A percentile compares a stretch with the other conserved stretches of the same genome.
Conservation (phyloP, 192 early-diverging fungal species). For the Gamsiella multidivaricata region DNA sequence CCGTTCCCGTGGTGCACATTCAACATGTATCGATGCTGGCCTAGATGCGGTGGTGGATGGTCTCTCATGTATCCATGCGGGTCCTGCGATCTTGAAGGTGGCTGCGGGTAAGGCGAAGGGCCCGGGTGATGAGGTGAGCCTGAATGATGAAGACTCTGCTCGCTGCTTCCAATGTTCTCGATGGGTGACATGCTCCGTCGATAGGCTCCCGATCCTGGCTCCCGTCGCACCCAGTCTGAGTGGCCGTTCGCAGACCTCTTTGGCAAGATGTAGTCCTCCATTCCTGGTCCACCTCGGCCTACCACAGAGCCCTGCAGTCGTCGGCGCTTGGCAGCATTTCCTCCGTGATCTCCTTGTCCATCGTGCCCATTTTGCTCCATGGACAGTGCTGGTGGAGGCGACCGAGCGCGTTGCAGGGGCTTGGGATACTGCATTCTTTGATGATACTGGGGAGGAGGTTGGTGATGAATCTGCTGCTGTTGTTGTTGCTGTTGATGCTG, state of each 20-base stretch:
- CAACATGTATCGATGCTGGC: constrained; percentile 18
- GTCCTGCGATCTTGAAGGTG: constrained; percentile 25
- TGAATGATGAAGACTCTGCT: constrained; percentile 19
- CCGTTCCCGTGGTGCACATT: constrained; percentile 21
- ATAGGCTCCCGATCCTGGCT: constrained; percentile 12
- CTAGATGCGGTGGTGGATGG: background rate
- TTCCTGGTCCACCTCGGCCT: background rate
- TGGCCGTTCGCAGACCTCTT: constrained; percentile 24
- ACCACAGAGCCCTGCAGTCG: constrained; percentile 13
- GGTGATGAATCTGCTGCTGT: constrained; percentile 24
- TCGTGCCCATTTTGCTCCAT: constrained; percentile 19
- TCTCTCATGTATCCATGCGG: constrained; percentile 6
- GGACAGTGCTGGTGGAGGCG: constrained; percentile 17
- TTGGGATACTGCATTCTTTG: constrained; percentile 37
- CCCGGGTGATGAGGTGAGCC: constrained; percentile 29
- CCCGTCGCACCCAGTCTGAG: constrained; percentile 20
- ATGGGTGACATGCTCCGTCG: constrained; percentile 45
- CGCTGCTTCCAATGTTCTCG: constrained; percentile 24
- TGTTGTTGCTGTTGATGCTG: constrained; percentile 16
- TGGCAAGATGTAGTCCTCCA: constrained; percentile 30
- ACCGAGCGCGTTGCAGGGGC: constrained; percentile 21
- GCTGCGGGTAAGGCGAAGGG: constrained; percentile 16
- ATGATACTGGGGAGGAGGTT: constrained; percentile 22
- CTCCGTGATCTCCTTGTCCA: constrained; percentile 18
- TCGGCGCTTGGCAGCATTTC: constrained; percentile 18